Evolutionary conservation across 2,329 filamentous ascomycete species (phyloP).

Genomic region (Scedosporium minutisporum): DNA sequence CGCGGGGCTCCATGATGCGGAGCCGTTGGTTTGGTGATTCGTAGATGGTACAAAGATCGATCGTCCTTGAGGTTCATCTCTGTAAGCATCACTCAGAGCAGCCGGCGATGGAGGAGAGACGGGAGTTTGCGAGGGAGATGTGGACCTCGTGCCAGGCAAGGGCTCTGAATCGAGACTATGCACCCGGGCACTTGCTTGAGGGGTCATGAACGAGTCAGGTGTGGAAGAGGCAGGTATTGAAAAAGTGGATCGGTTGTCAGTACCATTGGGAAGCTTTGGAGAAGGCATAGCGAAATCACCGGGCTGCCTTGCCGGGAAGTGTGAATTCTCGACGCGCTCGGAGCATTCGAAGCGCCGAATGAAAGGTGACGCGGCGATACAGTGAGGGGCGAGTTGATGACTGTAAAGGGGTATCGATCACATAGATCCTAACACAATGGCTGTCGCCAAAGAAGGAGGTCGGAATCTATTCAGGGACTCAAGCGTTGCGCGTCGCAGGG

Average conservation of each 20-base stretch:
- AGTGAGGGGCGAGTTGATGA: not conserved
- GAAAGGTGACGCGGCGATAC: not conserved
- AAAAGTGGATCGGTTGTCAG: not conserved
- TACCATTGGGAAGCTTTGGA: constrained; percentile 6
- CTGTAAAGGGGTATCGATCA: not conserved
- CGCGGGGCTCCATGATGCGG: constrained; percentile 29
- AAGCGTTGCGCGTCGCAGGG: too few relatives aligned
- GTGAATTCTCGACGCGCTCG: not conserved
- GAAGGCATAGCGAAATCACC: constrained; percentile 4
- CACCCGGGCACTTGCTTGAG: not conserved
- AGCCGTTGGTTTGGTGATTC: not conserved
- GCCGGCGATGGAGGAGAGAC: not conserved
- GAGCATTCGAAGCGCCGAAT: not conserved
- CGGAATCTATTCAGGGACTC: too few relatives aligned
- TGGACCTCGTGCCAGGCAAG: not conserved
- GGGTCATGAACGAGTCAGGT: not conserved
- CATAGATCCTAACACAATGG: not conserved
- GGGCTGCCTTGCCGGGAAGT: not conserved
- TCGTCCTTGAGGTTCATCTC: not conserved
- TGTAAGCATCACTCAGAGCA: not conserved
- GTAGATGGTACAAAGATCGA: constrained; percentile 2
- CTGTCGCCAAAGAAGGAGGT: not conserved
- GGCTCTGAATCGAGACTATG: too few relatives aligned
- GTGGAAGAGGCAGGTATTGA: not conserved
- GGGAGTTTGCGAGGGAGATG: not conserved